Evolutionary conservation across 805 yeast genomes (phyloP).

Genomic region (Starmerella bombicola): DNA sequence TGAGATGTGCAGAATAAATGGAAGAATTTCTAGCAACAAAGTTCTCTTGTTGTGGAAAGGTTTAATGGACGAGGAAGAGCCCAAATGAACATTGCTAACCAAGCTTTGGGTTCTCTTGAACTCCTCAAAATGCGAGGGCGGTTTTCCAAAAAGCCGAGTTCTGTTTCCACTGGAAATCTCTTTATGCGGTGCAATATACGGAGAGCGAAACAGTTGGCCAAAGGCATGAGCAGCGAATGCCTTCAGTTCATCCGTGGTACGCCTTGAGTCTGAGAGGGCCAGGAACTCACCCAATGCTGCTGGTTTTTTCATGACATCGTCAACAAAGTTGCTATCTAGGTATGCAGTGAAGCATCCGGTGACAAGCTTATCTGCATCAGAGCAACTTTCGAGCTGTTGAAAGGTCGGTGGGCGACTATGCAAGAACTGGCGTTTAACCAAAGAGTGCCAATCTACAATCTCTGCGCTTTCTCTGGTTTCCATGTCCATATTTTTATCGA

Average conservation of each 20-base stretch:
- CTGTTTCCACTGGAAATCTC: background rate
- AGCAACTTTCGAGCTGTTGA: conserved; percentile 36
- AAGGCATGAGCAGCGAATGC: conserved; percentile 34
- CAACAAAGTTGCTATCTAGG: conserved; percentile 50
- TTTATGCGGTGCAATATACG: conserved; percentile 21
- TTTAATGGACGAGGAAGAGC: conserved; percentile 14
- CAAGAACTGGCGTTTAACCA: conserved; percentile 53
- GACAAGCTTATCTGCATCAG: conserved; percentile 50
- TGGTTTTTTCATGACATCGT: conserved; percentile 38
- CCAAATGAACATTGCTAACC: conserved; percentile 22
- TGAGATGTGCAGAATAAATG: conserved; percentile 24
- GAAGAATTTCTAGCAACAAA: conserved; percentile 26
- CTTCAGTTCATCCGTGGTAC: conserved; percentile 11
- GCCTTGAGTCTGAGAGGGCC: conserved; percentile 45
- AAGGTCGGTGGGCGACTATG: conserved; percentile 39
- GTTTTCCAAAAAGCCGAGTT: conserved; percentile 14
- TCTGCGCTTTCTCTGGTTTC: conserved; percentile 5
- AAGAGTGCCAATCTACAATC: conserved; percentile 34
- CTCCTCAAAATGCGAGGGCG: conserved; percentile 23
- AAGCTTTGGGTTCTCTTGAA: conserved; percentile 27
- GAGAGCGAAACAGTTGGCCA: conserved; percentile 49
- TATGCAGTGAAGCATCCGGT: conserved; percentile 57
- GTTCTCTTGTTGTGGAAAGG: conserved; percentile 10
- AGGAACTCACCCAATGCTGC: conserved; percentile 62
- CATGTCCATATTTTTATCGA: background rate